phyloP scores from a whole-genome alignment of 2,329 filamentous ascomycete species.

The Macrophomina pseudophaseolina region DNA sequence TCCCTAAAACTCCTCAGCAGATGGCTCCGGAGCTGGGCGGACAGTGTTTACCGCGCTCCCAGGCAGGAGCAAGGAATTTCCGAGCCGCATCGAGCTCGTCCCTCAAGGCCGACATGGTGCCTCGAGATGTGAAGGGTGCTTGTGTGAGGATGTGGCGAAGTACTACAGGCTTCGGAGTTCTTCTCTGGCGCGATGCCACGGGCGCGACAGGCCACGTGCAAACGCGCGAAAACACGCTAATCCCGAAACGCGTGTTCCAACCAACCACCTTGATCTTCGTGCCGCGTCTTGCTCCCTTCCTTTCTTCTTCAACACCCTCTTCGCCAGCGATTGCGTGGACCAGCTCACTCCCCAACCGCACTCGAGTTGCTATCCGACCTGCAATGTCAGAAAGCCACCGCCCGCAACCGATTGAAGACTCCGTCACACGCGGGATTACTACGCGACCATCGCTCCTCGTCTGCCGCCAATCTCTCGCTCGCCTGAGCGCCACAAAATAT shows the following conservation, averaged over 20 bases:
- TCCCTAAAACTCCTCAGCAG: slow-evolving; percentile 22
- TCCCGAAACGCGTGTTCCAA: slow-evolving; percentile 24
- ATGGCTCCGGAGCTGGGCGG: slow-evolving; percentile 1
- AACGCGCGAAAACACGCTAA: slow-evolving; percentile 21
- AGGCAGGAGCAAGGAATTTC: slow-evolving; percentile 14
- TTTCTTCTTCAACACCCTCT: slow-evolving; percentile 18
- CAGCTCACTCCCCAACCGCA: slow-evolving; percentile 1
- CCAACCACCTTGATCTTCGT: neutral
- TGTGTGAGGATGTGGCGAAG: slow-evolving; percentile 1
- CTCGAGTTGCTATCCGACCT: neutral
- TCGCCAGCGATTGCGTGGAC: slow-evolving; percentile 20
- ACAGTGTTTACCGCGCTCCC: slow-evolving; percentile 17
- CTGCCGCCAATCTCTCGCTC: slow-evolving; percentile 41
- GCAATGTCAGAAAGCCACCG: neutral
- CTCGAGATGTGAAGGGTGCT: neutral
- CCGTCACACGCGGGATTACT: slow-evolving; percentile 34
- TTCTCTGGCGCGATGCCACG: neutral
- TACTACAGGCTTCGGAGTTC: slow-evolving; percentile 5
- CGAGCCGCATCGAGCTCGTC: slow-evolving; percentile 40
- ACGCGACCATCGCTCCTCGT: slow-evolving; percentile 30
- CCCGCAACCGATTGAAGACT: slow-evolving; percentile 36
- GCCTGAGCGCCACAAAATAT: slow-evolving; percentile 29
- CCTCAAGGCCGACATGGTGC: slow-evolving; percentile 32
- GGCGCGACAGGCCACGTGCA: slow-evolving; percentile 18
- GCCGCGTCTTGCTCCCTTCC: neutral